Evolutionary conservation across 352 stramenopile genomes (phyloP).

Genomic region (Globisporangium cylindrosporum): DNA sequence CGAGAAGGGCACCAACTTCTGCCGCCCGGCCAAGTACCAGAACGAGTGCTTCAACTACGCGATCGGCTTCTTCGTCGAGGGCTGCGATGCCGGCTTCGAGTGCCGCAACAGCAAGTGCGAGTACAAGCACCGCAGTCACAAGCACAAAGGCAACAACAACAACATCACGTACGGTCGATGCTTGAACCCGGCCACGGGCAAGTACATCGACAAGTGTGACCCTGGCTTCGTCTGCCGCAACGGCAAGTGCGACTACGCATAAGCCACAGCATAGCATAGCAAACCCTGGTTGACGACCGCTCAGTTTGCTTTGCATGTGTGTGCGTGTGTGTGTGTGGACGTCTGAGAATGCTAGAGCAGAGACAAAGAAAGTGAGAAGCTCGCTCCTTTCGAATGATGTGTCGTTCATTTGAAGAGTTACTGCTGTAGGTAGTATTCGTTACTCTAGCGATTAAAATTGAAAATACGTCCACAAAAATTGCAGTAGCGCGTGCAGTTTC

Average conservation of each 20-base stretch:
- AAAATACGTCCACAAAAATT: neutral
- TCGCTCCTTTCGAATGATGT: neutral
- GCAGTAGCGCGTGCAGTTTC: too few species aligned
- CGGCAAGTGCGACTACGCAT: conserved; percentile 14
- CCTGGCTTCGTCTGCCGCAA: conserved; percentile 18
- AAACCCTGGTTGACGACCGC: too few species aligned
- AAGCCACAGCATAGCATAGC: neutral
- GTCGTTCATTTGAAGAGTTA: neutral
- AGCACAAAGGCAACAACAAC: neutral
- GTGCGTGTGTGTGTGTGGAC: too few species aligned
- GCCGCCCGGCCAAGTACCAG: conserved; percentile 4
- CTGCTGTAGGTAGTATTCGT: neutral
- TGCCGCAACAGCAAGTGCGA: conserved; percentile 18
- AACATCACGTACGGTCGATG: neutral
- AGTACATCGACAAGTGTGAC: conserved; percentile 16
- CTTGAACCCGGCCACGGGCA: conserved; percentile 15
- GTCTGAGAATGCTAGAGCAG: neutral
- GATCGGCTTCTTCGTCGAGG: conserved; percentile 11
- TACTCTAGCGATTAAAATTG: neutral
- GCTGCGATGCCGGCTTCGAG: conserved; percentile 9
- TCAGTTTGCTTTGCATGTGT: neutral
- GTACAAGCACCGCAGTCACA: neutral
- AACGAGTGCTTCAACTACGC: conserved; percentile 17
- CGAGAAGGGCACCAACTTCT: conserved; percentile 13
- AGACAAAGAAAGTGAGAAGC: neutral